These are phyloP conservation scores for Pterocarpus santalinus DNA, from an alignment of 306 rosid species.

Conservation along the genomic window DNA sequence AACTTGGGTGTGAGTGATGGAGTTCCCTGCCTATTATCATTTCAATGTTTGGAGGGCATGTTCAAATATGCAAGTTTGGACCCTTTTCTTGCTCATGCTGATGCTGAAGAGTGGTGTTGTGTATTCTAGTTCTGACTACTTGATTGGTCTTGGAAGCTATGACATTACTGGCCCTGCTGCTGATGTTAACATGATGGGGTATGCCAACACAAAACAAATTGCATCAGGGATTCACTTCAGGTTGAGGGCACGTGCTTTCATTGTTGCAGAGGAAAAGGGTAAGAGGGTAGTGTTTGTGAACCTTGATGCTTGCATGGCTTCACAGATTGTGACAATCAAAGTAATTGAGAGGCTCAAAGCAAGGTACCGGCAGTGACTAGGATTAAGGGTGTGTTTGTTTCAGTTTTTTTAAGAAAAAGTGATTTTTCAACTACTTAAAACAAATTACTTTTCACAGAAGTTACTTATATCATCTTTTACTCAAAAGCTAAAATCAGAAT, in stretches of 20 bases:
- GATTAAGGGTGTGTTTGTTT: not conserved
- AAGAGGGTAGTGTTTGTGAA: conserved; percentile 85
- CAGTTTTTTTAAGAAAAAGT: no score
- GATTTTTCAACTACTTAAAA: no score
- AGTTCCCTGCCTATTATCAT: conserved; percentile 27
- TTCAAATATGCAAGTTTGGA: conserved; percentile 44
- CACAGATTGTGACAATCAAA: conserved; percentile 83
- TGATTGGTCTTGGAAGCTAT: conserved; percentile 90
- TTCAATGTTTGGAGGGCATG: conserved; percentile 37
- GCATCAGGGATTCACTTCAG: conserved; percentile 88
- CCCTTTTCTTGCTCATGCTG: conserved; percentile 43
- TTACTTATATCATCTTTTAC: no score
- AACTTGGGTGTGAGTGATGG: conserved; percentile 44
- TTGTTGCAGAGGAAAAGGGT: conserved; percentile 78
- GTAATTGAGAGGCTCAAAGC: conserved; percentile 81
- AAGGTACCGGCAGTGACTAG: conserved; percentile 60
- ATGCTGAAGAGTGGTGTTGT: conserved; percentile 45
- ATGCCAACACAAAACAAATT: conserved; percentile 74
- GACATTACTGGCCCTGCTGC: conserved; percentile 98
- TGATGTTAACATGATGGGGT: conserved; percentile 96
- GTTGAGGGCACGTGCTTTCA: conserved; percentile 83
- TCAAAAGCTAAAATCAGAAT: no score
- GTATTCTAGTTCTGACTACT: conserved; percentile 65
- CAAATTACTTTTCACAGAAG: no score
- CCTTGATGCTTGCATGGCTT: conserved; percentile 96